Percentiles rank a stretch among this genome's conserved stretches.
These are phyloP conservation scores for Apiospora hydei DNA, from an alignment of 2,329 filamentous ascomycete species.

Conservation along the genomic window DNA sequence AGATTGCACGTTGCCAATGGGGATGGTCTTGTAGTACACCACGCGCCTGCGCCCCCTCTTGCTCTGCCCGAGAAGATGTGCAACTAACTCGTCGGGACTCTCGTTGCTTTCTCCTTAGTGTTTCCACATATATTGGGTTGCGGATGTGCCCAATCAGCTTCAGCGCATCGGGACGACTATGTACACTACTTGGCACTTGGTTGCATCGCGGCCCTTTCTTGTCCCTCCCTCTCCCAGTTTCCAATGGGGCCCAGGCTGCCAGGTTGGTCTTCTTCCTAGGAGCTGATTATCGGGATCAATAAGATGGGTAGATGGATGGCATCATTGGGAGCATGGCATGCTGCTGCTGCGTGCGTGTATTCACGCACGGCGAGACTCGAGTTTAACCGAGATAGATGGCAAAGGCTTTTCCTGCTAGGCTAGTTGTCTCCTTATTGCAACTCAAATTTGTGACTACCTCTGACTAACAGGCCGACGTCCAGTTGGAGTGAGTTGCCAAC, in stretches of 20 bases:
- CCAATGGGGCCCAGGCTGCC: not conserved
- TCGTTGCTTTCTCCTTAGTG: not conserved
- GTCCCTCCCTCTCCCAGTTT: not conserved
- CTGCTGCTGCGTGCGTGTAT: not conserved
- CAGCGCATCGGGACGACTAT: conserved; percentile 15
- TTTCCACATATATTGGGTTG: conserved; percentile 21
- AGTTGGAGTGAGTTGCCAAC: conserved; percentile 14
- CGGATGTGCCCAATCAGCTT: conserved; percentile 21
- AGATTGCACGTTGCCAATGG: not conserved
- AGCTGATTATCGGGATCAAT: not conserved
- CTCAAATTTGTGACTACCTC: conserved; percentile 21
- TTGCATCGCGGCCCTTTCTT: not conserved
- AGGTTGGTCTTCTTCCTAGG: not conserved
- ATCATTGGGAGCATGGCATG: not conserved
- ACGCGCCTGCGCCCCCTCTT: not conserved
- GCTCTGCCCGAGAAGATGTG: not conserved
- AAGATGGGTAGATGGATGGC: not conserved
- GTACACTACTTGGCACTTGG: conserved; percentile 10
- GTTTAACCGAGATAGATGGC: not conserved
- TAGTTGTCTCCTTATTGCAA: conserved; percentile 10
- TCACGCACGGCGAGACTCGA: not conserved
- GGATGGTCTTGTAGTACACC: conserved; percentile 6
- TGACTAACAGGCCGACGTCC: not conserved
- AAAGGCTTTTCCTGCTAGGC: conserved; percentile 6
- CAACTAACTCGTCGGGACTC: not conserved